Evolutionary conservation across 208 protist species (phyloP).

Genomic region (Plasmodiophora brassicae): DNA sequence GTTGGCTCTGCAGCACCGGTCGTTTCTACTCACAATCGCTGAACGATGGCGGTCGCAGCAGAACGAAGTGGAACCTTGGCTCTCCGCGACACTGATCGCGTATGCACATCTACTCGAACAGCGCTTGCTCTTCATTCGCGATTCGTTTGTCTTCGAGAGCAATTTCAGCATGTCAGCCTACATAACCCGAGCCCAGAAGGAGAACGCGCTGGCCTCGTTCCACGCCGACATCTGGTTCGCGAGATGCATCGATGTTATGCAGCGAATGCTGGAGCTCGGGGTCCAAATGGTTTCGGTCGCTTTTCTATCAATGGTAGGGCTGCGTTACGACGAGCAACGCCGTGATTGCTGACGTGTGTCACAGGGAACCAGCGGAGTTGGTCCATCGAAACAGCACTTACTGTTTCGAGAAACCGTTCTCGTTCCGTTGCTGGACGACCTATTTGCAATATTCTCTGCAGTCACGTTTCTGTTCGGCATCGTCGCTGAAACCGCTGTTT

Average conservation of each 20-base stretch:
- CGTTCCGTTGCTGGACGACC: neutral
- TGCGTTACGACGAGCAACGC: no score
- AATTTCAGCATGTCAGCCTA: slow-evolving; percentile 12
- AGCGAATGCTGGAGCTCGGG: slow-evolving; percentile 1
- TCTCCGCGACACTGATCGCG: neutral
- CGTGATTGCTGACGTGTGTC: no score
- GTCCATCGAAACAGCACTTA: slow-evolving; percentile 3
- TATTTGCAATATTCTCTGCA: slow-evolving; percentile 8
- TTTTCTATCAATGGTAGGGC: slow-evolving; percentile 7
- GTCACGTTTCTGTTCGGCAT: slow-evolving; percentile 2
- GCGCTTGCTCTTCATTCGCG: slow-evolving; percentile 1
- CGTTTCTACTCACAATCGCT: neutral
- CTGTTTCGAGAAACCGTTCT: neutral
- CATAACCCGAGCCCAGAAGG: neutral
- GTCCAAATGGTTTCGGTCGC: neutral
- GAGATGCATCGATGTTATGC: neutral
- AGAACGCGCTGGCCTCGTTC: neutral
- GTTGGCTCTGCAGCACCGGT: neutral
- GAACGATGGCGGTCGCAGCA: neutral
- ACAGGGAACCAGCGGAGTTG: neutral
- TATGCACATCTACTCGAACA: neutral
- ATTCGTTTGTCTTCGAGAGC: slow-evolving; percentile 12
- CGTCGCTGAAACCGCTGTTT: neutral
- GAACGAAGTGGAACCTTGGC: neutral
- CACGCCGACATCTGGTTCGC: slow-evolving; percentile 8